Conservation (phyloP, 2,329 filamentous ascomycete genomes). For the Hawksworthiomyces lignivorus region DNA sequence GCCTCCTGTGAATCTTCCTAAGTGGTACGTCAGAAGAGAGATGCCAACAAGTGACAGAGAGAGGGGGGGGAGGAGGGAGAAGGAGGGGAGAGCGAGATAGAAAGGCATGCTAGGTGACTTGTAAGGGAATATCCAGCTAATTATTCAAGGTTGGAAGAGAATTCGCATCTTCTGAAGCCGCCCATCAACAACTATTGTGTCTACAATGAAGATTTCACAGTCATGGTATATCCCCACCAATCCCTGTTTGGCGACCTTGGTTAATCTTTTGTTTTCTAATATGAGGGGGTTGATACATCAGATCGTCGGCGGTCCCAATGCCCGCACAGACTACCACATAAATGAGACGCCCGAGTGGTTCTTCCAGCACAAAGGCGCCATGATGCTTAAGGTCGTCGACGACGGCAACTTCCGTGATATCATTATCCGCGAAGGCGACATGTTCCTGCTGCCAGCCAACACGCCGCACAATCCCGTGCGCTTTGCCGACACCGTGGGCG, state of each 20-base stretch:
- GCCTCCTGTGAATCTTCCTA: conserved; percentile 47
- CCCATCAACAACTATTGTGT: conserved; percentile 98
- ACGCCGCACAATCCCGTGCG: conserved; percentile 94
- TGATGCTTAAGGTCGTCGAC: conserved; percentile 90
- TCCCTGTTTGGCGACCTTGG: not conserved
- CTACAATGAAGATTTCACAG: conserved; percentile 74
- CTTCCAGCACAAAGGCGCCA: conserved; percentile 89
- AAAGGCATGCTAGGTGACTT: not conserved
- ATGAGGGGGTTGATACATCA: no score
- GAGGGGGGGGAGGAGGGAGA: no score
- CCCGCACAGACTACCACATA: conserved; percentile 96
- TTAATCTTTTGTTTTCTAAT: not conserved
- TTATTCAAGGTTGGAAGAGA: conserved; percentile 71
- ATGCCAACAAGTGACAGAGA: not conserved
- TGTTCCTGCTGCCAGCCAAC: conserved; percentile 89
- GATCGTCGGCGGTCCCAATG: conserved; percentile 84
- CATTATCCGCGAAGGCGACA: conserved; percentile 82
- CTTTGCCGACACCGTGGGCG: conserved; percentile 86
- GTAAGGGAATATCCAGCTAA: conserved; percentile 2
- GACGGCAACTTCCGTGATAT: conserved; percentile 67
- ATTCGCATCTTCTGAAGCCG: conserved; percentile 84
- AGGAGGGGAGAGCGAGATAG: not conserved
- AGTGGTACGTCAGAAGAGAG: conserved; percentile 38
- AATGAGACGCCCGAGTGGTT: conserved; percentile 96
- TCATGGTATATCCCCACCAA: conserved; percentile 75